phyloP scores from a whole-genome alignment of 2,329 filamentous ascomycete genomes.

The Aureobasidium lini region DNA sequence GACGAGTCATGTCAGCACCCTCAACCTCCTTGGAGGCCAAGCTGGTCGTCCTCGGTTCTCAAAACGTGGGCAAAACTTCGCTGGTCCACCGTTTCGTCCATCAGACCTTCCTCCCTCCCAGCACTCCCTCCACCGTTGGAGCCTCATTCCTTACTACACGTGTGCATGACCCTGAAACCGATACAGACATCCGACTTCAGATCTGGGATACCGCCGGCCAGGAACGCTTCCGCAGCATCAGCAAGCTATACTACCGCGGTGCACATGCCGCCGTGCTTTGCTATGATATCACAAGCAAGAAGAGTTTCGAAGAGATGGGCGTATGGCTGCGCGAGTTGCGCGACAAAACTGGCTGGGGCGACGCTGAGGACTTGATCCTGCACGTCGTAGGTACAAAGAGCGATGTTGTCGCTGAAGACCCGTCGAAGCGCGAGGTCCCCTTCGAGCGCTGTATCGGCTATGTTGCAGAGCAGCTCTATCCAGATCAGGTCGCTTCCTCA shows the following conservation, averaged over 20 bases:
- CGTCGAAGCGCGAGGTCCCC: constrained; percentile 69
- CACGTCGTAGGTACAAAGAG: constrained; percentile 94
- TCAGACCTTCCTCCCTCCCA: constrained; percentile 57
- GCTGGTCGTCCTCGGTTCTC: constrained; percentile 71
- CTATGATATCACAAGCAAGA: constrained; percentile 84
- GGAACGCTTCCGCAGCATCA: constrained; percentile 91
- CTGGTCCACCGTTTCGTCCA: constrained; percentile 71
- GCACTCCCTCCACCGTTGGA: constrained; percentile 41
- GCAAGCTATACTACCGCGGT: constrained; percentile 90
- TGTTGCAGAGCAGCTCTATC: constrained; percentile 82
- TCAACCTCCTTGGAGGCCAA: constrained; percentile 63
- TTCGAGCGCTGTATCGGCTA: constrained; percentile 96
- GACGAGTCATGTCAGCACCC: constrained; percentile 5
- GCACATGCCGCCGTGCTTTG: constrained; percentile 90
- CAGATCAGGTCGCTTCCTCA: constrained; percentile 55
- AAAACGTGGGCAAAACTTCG: constrained; percentile 73
- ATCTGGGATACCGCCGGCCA: constrained; percentile 97
- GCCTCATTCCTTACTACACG: constrained; percentile 57
- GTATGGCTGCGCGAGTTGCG: constrained; percentile 82
- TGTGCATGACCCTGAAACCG: constrained; percentile 68
- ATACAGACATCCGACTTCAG: constrained; percentile 81
- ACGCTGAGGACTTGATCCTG: constrained; percentile 65
- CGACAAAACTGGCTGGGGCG: constrained; percentile 51
- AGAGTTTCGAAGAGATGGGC: constrained; percentile 86
- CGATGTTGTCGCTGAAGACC: constrained; percentile 82